Base-by-base conservation (phyloP, 257 asterid species). In the Phtheirospermum japonicum region DNA sequence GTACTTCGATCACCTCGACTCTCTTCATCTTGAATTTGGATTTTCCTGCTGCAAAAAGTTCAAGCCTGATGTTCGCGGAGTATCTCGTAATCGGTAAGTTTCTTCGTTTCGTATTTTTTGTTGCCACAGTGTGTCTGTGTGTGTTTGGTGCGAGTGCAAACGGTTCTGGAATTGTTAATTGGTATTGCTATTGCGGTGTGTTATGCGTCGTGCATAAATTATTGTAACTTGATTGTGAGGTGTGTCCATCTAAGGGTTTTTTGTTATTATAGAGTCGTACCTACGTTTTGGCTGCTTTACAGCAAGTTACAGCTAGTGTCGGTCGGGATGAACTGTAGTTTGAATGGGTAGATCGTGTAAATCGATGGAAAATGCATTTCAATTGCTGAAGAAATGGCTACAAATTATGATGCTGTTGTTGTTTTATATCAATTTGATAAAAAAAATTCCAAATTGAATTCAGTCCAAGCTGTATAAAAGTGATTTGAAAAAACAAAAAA, bases 271-370 rank as follows among this genome's bases (percentile, higher is more conserved):
- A 4, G 59, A 5, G 18, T 57, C n/a, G n/a, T n/a, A n/a, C n/a
- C n/a, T n/a, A n/a, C 23, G 59, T 50, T 28, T 53, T 33, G 43
- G 71, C 49, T 69, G 46, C 56, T 34, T 0, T 28, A 46, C 61
- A 53, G 56, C 19, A 43, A 45, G 43, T 23, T 42, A 31, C 17
- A 57, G 30, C n/a, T 26, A 46, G 20, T 31, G 59, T 59, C n/a
- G n/a, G n/a, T n/a, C 48, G 36, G 55, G 69, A 51, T 59, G 72
- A 45, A 31, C 30, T 42, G 5, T 52, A 39, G 54, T 63, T 64
- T 64, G 68, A 68, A 14, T 55, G 60, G 14, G 30, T 61, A 43
- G 78, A 76, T 76, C 81, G 61, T 58, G 53, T 40, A n/a, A n/a
- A n/a, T n/a, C n/a, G n/a, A n/a, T n/a, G n/a, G n/a, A n/a, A n/a